Evolutionary conservation across 495 filamentous ascomycete species (phyloP).

Genomic region (Patellaria atrata): DNA sequence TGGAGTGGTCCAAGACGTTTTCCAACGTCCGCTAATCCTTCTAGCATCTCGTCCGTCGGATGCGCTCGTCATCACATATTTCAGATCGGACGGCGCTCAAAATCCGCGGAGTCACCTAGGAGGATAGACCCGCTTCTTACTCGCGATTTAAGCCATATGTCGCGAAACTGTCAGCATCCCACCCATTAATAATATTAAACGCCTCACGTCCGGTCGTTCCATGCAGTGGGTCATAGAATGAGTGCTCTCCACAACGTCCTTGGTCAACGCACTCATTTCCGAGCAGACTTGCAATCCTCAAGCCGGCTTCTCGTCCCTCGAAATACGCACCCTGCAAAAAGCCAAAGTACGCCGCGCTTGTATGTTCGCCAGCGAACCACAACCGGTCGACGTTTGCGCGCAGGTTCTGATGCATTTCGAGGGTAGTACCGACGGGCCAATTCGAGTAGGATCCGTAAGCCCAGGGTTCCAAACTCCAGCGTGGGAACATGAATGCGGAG

Average conservation of each 20-base stretch:
- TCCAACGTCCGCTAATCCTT: too few species aligned
- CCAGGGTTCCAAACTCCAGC: conserved; percentile 54
- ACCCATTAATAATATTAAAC: conserved; percentile 19
- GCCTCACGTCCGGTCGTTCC: conserved; percentile 17
- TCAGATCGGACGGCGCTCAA: too few species aligned
- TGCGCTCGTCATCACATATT: too few species aligned
- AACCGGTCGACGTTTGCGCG: conserved; percentile 50
- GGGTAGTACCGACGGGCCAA: conserved; percentile 51
- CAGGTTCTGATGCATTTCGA: conserved; percentile 59
- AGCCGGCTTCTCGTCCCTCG: conserved; percentile 42
- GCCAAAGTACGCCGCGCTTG: conserved; percentile 53
- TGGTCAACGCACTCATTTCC: conserved; percentile 15
- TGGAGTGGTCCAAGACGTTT: too few species aligned
- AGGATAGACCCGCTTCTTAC: too few species aligned
- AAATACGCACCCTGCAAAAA: conserved; percentile 57
- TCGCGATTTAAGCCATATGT: too few species aligned
- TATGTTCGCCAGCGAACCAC: conserved; percentile 62
- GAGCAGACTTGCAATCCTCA: conserved; percentile 34
- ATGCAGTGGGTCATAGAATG: conserved; percentile 15
- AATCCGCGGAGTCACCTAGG: too few species aligned
- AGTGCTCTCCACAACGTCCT: conserved; percentile 16
- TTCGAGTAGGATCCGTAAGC: conserved; percentile 59
- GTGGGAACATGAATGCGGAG: conserved; percentile 52
- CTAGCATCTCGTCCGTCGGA: too few species aligned
- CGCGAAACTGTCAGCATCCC: conserved; percentile 21